Evolutionary conservation across 257 asterid species (phyloP).

Genomic region (Nyctanthes arbortristis): DNA sequence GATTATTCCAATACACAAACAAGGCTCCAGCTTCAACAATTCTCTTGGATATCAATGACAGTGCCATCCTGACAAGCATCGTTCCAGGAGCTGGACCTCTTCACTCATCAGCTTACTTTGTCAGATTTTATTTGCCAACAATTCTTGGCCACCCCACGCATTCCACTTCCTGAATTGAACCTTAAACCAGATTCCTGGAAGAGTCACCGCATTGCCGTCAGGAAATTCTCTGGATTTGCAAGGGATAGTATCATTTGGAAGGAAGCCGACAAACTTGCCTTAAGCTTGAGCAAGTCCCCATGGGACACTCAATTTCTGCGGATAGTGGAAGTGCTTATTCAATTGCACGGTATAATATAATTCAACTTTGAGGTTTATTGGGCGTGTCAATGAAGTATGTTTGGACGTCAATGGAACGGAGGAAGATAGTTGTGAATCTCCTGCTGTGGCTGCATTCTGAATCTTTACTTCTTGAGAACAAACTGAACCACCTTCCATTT

Average conservation of each 20-base stretch:
- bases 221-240: slow-evolving; percentile 80
- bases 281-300: slow-evolving; percentile 60
- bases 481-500: not conserved
- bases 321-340: slow-evolving; percentile 62
- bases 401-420: too few relatives aligned
- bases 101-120: slow-evolving; percentile 70
- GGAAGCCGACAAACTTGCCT: slow-evolving; percentile 78
- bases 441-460: too few relatives aligned
- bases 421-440: too few relatives aligned
- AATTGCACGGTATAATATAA: slow-evolving; percentile 41
- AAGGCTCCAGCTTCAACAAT: slow-evolving; percentile 84
- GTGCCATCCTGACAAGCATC: slow-evolving; percentile 70
- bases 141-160: slow-evolving; percentile 66
- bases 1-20: slow-evolving; percentile 72
- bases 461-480: too few relatives aligned
- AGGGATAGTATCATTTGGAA: slow-evolving; percentile 67
- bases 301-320: slow-evolving; percentile 62
- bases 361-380: too few relatives aligned
- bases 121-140: slow-evolving; percentile 63
- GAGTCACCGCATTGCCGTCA: slow-evolving; percentile 70
- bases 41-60: slow-evolving; percentile 66
- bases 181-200: slow-evolving; percentile 56
- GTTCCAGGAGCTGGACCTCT: slow-evolving; percentile 90
- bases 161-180: slow-evolving; percentile 76
- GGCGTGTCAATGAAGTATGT: too few relatives aligned